Percentiles rank a stretch among this genome's conserved stretches.
Evolutionary conservation across 2,329 filamentous ascomycete species (phyloP).

Genomic region (Talaromyces albobiverticillius): DNA sequence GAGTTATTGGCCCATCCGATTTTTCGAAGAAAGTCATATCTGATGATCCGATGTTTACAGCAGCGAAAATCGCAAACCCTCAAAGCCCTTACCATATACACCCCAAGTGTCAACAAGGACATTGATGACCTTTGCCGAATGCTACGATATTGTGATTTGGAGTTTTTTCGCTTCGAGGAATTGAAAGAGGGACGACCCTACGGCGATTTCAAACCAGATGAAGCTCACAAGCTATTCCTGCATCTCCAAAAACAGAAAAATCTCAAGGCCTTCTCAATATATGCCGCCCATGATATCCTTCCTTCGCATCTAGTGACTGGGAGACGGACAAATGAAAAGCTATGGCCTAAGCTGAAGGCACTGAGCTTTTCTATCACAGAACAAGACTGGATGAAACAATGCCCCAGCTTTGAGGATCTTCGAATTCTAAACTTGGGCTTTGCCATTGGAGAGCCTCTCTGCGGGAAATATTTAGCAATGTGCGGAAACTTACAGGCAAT

Average conservation of each 20-base stretch:
- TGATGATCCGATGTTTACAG: not conserved
- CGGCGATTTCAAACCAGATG: too few relatives aligned
- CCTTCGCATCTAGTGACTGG: too few relatives aligned
- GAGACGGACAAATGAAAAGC: not conserved
- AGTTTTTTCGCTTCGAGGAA: not conserved
- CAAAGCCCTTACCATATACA: constrained; percentile 1
- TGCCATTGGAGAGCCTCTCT: not conserved
- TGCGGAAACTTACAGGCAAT: not conserved
- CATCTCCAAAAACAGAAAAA: not conserved
- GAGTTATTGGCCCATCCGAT: not conserved
- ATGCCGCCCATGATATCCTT: too few relatives aligned
- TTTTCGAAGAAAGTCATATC: not conserved
- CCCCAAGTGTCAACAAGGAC: not conserved
- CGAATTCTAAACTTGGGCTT: not conserved
- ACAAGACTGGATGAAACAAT: not conserved
- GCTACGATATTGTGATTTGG: not conserved
- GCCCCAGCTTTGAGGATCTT: not conserved
- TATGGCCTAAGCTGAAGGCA: not conserved
- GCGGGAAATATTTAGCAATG: too few relatives aligned
- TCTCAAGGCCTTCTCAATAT: not conserved
- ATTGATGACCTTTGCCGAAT: not conserved
- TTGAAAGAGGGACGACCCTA: not conserved
- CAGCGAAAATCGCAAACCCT: not conserved
- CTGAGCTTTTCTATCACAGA: not conserved
- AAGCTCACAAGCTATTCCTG: not conserved